Percentiles rank a stretch among this genome's conserved stretches.
phyloP scores from a whole-genome alignment of 306 rosid genomes.

The Nissolia schottii region DNA sequence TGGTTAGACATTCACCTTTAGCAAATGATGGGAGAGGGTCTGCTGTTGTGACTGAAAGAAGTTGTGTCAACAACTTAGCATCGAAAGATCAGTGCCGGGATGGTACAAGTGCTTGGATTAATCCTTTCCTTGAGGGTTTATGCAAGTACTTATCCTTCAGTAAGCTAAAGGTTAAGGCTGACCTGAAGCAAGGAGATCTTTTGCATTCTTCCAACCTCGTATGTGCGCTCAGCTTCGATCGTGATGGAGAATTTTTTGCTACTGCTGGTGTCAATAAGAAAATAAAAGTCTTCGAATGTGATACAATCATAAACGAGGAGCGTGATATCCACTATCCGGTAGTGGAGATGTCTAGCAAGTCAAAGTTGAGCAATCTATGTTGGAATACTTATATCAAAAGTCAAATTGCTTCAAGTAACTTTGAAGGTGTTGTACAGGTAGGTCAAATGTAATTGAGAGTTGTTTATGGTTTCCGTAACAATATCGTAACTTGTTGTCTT shows the following conservation, averaged over 20 bases:
- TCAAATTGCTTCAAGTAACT: conserved; percentile 98
- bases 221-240: conserved; percentile 85
- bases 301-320: conserved; percentile 69
- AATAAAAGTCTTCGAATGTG: conserved; percentile 85
- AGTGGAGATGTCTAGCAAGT: conserved; percentile 85
- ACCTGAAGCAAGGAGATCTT: conserved; percentile 96
- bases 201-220: conserved; percentile 92
- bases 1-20: conserved; percentile 47
- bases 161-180: conserved; percentile 84
- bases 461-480: conserved; percentile 8
- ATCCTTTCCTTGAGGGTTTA: conserved; percentile 90
- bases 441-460: conserved; percentile 9
- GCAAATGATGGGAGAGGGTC: conserved; percentile 77
- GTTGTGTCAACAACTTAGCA: conserved; percentile 57
- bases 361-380: conserved; percentile 88
- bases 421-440: conserved; percentile 98
- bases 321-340: conserved; percentile 96
- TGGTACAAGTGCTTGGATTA: conserved; percentile 81
- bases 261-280: conserved; percentile 95
- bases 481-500: conserved; percentile 20
- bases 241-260: conserved; percentile 93
- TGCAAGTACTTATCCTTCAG: conserved; percentile 90
- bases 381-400: conserved; percentile 97
- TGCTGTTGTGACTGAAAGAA: conserved; percentile 54
- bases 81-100: conserved; percentile 54